Evolutionary conservation across 441 rosid species (phyloP).

Genomic region (Croton laevigatus): DNA sequence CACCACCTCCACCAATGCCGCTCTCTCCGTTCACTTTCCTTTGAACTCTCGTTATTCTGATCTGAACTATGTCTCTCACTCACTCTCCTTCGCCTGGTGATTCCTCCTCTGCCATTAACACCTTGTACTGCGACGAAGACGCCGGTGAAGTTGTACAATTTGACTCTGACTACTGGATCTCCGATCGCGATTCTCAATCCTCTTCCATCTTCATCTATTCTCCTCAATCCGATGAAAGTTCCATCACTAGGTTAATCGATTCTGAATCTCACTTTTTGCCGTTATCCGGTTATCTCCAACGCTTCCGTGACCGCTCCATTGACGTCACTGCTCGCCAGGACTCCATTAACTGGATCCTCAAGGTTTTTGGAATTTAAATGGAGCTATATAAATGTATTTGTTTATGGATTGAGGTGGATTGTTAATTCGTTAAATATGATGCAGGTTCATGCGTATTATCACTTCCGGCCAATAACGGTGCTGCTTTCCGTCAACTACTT

Average conservation of each 20-base stretch:
- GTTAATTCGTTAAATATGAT: conserved; percentile 13
- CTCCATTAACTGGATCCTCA: conserved; percentile 64
- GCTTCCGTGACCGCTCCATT: conserved; percentile 37
- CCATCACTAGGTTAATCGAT: conserved; percentile 30
- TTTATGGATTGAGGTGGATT: background rate
- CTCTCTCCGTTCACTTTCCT: background rate
- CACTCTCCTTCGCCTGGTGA: conserved; percentile 17
- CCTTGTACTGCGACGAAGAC: conserved; percentile 24
- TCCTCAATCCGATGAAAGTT: conserved; percentile 27
- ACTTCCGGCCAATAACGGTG: conserved; percentile 53
- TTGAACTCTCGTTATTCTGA: background rate
- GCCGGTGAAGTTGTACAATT: conserved; percentile 27
- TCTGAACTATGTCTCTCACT: conserved; percentile 25
- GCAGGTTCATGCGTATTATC: conserved; percentile 66
- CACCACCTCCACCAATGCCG: conserved; percentile 27
- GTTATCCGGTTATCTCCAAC: conserved; percentile 33
- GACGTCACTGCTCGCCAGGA: conserved; percentile 53
- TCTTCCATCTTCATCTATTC: background rate
- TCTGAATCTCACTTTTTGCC: conserved; percentile 39
- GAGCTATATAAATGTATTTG: background rate
- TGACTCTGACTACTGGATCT: conserved; percentile 24
- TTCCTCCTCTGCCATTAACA: conserved; percentile 22
- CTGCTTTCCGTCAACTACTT: conserved; percentile 66
- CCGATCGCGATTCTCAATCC: conserved; percentile 3
- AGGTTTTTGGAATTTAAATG: conserved; percentile 25